A percentile compares a stretch with the other conserved stretches of the same genome.
These are phyloP conservation scores for Vigna nakashimae DNA, from an alignment of 306 rosid genomes.

Conservation along the genomic window DNA sequence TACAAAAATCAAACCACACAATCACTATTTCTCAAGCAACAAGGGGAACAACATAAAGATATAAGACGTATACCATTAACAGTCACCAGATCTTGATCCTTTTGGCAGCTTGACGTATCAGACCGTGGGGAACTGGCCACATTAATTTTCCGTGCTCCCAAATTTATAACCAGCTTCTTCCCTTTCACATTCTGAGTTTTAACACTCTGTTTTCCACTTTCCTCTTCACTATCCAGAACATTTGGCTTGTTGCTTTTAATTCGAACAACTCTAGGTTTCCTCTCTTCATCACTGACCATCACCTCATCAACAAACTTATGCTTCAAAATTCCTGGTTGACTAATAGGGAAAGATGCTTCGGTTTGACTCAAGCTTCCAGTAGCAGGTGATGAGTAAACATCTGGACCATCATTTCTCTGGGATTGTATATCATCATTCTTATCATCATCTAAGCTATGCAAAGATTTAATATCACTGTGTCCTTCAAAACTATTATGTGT, in stretches of 20 bases:
- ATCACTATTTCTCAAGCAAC: not conserved
- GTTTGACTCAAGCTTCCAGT: constrained; percentile 72
- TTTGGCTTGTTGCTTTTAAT: constrained; percentile 70
- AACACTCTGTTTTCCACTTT: constrained; percentile 65
- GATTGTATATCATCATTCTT: constrained; percentile 64
- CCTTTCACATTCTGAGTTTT: constrained; percentile 75
- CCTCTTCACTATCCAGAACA: constrained; percentile 73
- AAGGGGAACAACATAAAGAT: not conserved
- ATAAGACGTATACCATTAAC: constrained; percentile 63
- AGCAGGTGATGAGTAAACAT: constrained; percentile 68
- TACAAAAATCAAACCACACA: constrained; percentile 6
- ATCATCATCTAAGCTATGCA: constrained; percentile 65
- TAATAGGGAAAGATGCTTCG: constrained; percentile 62
- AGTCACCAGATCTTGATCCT: constrained; percentile 66
- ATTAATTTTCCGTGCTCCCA: constrained; percentile 89
- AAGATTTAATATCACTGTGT: constrained; percentile 61
- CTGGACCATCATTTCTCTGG: constrained; percentile 64
- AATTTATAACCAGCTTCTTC: constrained; percentile 88
- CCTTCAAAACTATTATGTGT: constrained; percentile 63
- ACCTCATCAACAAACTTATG: constrained; percentile 93
- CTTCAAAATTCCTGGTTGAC: constrained; percentile 69
- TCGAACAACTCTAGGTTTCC: constrained; percentile 72
- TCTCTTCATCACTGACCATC: constrained; percentile 90
- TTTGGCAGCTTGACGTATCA: constrained; percentile 87
- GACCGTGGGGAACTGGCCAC: constrained; percentile 83